Conservation (phyloP, 257 asterid species). For the Primulina huaijiensis region DNA sequence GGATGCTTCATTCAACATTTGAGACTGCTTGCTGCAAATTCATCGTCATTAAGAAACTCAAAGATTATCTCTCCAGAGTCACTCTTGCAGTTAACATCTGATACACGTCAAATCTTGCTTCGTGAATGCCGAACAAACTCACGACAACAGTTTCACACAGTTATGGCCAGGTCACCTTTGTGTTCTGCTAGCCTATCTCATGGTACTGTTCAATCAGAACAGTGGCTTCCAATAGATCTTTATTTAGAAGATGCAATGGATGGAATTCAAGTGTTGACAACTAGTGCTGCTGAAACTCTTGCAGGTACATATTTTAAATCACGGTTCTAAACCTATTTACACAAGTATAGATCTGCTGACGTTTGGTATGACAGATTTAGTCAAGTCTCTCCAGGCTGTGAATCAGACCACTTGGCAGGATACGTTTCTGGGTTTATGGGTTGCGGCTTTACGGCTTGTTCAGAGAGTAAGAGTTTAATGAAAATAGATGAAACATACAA, state of each 20-base stretch:
- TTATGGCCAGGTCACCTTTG: constrained; percentile 53
- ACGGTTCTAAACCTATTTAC: constrained; percentile 22
- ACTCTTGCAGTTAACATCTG: constrained; percentile 78
- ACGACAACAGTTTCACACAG: constrained; percentile 58
- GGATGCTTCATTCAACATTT: constrained; percentile 64
- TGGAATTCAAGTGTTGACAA: constrained; percentile 70
- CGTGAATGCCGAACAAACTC: constrained; percentile 71
- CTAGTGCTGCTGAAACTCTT: constrained; percentile 85
- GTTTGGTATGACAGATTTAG: constrained; percentile 58
- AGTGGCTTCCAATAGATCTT: constrained; percentile 91
- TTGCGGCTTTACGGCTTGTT: constrained; percentile 85
- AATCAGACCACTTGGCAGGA: constrained; percentile 88
- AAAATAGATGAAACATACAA: constrained; percentile 13
- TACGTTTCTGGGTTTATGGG: constrained; percentile 92
- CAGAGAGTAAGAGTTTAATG: constrained; percentile 67
- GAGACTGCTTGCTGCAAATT: constrained; percentile 66
- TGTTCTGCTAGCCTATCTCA: constrained; percentile 56
- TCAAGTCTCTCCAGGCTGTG: constrained; percentile 85
- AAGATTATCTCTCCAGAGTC: constrained; percentile 68
- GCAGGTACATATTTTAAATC: constrained; percentile 40
- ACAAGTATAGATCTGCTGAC: constrained; percentile 20
- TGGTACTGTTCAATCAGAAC: constrained; percentile 60
- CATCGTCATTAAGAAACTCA: constrained; percentile 72
- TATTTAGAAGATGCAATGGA: constrained; percentile 89
- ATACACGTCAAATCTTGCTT: constrained; percentile 52